Percentiles rank a stretch among this genome's conserved stretches.
Evolutionary conservation across 257 asterid species (phyloP).

Genomic region (Nicotiana noctiflora): DNA sequence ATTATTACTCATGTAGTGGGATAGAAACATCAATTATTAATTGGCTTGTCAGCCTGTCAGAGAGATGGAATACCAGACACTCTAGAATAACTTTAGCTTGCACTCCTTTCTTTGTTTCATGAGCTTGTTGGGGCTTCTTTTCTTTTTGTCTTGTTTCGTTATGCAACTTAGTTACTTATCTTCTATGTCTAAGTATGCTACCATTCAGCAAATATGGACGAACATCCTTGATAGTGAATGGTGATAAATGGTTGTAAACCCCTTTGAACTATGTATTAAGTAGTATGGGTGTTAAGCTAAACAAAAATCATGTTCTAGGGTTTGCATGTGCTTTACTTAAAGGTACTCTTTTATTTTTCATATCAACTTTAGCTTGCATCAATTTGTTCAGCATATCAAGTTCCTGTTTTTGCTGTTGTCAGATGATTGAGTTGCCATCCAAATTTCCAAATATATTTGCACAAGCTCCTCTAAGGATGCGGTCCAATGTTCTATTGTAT

Average conservation of each 20-base stretch:
- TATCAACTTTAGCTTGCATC: not conserved
- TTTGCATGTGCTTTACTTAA: not conserved
- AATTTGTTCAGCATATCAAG: constrained; percentile 3
- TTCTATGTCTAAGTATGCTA: not conserved
- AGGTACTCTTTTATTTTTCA: not conserved
- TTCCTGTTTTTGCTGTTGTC: constrained; percentile 10
- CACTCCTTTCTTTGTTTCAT: not conserved
- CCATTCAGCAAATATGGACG: not conserved
- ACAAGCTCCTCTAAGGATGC: constrained; percentile 87
- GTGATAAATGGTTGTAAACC: not conserved
- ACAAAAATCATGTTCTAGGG: not conserved
- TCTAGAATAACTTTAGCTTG: not conserved
- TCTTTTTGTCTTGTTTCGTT: not conserved
- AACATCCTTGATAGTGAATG: not conserved
- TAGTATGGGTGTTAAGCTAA: not conserved
- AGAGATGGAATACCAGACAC: not conserved
- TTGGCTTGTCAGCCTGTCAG: not conserved
- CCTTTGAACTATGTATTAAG: not conserved
- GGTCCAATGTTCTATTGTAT: constrained; percentile 90
- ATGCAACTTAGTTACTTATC: not conserved
- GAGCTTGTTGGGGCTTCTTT: not conserved
- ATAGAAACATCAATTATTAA: not conserved
- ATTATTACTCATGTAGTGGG: not conserved
- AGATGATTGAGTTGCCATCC: constrained; percentile 97
- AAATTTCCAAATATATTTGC: constrained; percentile 75